Base-by-base conservation (phyloP, 345 rosid genomes). In the Reutealis trisperma region DNA sequence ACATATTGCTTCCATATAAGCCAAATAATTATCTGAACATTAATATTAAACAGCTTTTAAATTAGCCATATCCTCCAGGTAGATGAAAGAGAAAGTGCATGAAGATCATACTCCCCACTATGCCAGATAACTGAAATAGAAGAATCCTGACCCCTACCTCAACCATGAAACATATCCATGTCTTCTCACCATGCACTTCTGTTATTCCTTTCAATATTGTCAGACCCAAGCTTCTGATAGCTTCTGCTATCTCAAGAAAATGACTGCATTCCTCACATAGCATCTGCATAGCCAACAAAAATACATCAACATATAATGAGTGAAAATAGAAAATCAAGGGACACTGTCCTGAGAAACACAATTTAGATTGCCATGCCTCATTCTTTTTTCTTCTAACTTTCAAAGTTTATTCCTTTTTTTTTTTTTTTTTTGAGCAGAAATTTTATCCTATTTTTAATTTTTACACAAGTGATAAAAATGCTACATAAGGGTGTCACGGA, bases 231-330 rank as follows among this genome's bases (percentile, higher is more conserved):
- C 93, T 87, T 85, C 85, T 86, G 67, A 96, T 92, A 59, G 93
- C 93, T 77, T 93, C 96, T 70, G 97, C 91, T 83, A 95, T 95
- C 88, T 95, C 97, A 55, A 95, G 99, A 84, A 96, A 92, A 85
- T 89, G 90, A 81, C 93, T 84, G 84, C 96, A 87, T 79, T 96
- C 97, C 83, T 92, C 93, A 63, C 99, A 96, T 83, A 91, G 72
- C 93, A 96, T 91, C 98, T 96, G 94, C 84, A 84, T 34, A 73
- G 51, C 74, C 78, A 72, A 83, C 71, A 69, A 70, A 72, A 72
- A 74, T 54, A 79, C 52, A 51, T 69, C 51, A 59, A 49, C 30
- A n/a, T 37, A 78, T 72, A 42, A 6, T 16, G 55, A 14, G 51
- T 1, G 6, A 64, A 55, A 21, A 22, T 24, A 52, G 16, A 73